Conservation (phyloP, 2,329 filamentous ascomycete genomes). For the Didymella segeticola region DNA sequence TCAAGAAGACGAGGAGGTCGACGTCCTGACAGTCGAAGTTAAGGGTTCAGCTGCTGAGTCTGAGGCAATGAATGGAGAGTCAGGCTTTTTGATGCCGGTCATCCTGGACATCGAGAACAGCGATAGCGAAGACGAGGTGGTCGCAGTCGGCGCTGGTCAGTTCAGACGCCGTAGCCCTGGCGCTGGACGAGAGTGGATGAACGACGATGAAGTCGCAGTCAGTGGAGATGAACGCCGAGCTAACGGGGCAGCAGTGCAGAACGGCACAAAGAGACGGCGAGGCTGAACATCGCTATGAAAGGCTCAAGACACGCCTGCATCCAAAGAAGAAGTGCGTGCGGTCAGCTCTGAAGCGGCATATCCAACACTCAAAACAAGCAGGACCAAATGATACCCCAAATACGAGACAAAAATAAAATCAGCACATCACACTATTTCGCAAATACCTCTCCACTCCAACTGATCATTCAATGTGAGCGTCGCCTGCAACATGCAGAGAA, state of each 20-base stretch:
- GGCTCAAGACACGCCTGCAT: not conserved
- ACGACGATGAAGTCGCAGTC: conserved; percentile 57
- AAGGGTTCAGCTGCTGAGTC: conserved; percentile 62
- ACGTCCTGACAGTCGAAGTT: conserved; percentile 78
- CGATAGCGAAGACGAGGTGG: conserved; percentile 90
- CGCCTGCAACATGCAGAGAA: not conserved
- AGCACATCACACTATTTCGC: not conserved
- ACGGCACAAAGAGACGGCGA: conserved; percentile 47
- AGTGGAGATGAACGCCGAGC: conserved; percentile 47
- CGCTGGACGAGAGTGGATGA: conserved; percentile 71
- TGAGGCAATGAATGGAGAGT: conserved; percentile 49
- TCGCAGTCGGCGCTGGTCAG: conserved; percentile 74
- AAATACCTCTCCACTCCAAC: not conserved
- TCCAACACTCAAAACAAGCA: not conserved
- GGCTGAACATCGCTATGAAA: conserved; percentile 6
- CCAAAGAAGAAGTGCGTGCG: not conserved
- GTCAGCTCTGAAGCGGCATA: not conserved
- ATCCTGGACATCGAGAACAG: conserved; percentile 91
- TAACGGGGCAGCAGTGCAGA: conserved; percentile 41
- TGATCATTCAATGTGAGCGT: not conserved
- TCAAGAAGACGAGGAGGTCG: conserved; percentile 90
- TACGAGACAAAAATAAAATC: not conserved
- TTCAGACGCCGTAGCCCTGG: conserved; percentile 86
- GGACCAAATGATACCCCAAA: not conserved
- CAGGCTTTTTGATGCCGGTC: conserved; percentile 88